These are phyloP conservation scores for Suillus subalutaceus DNA, from an alignment of 768 basidiomycete species.

Conservation along the genomic window DNA sequence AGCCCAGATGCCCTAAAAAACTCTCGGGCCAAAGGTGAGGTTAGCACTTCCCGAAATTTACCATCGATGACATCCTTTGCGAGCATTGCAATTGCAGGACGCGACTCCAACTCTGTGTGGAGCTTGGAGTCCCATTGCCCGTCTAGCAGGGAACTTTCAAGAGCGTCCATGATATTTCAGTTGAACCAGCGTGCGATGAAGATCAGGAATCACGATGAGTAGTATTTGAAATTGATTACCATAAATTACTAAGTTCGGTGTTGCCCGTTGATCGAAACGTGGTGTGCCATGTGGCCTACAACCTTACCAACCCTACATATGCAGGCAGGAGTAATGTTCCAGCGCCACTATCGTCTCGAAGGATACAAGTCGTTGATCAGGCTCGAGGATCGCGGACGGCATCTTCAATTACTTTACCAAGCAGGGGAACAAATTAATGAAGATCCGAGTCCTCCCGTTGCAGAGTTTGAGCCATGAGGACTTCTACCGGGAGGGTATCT, in stretches of 20 bases:
- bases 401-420: neutral
- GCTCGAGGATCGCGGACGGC: neutral
- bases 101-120: constrained; percentile 22
- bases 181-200: neutral
- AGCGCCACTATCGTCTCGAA: neutral
- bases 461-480: neutral
- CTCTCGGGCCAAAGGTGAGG: constrained; percentile 44
- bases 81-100: constrained; percentile 34
- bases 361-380: neutral
- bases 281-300: no score
- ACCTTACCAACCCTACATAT: no score
- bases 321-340: neutral
- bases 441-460: neutral
- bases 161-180: constrained; percentile 21
- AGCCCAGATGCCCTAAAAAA: constrained; percentile 40
- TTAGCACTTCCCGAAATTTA: constrained; percentile 56
- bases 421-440: neutral
- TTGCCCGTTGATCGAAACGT: neutral
- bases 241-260: constrained; percentile 2
- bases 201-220: neutral
- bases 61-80: constrained; percentile 63
- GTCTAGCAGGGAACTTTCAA: constrained; percentile 62
- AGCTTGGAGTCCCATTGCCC: constrained; percentile 45
- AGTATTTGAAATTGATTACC: constrained; percentile 2
- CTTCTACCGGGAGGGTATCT: neutral